Conservation (phyloP, 345 rosid species). For the Adansonia digitata region DNA sequence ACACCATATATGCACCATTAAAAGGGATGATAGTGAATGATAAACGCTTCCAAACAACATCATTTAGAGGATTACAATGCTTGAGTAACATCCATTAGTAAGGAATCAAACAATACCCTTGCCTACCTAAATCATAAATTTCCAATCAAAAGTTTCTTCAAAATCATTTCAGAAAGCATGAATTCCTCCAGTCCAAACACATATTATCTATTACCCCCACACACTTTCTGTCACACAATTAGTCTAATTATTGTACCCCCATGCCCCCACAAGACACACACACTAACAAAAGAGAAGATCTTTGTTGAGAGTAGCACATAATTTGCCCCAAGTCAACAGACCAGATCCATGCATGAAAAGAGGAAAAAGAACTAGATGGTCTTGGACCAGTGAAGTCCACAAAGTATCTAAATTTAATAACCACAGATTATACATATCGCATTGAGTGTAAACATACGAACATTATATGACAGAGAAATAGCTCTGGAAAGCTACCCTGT, state of each 20-base stretch:
- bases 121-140: not conserved
- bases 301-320: not conserved
- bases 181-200: not conserved
- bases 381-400: not conserved
- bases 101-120: not conserved
- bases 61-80: not conserved
- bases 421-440: not conserved
- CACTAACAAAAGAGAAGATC: not conserved
- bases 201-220: not conserved
- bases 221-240: not conserved
- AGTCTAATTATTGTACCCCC: not conserved
- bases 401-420: not conserved
- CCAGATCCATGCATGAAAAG: not conserved
- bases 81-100: not conserved
- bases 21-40: not conserved
- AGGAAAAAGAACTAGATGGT: not conserved
- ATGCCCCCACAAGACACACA: too few relatives aligned
- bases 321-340: not conserved
- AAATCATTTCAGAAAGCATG: not conserved
- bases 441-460: not conserved
- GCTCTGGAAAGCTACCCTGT: slow-evolving; percentile 54
- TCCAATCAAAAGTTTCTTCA: not conserved
- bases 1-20: not conserved
- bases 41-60: not conserved
- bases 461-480: not conserved